phyloP scores from a whole-genome alignment of 306 rosid species.

The Luffa acutangula region DNA sequence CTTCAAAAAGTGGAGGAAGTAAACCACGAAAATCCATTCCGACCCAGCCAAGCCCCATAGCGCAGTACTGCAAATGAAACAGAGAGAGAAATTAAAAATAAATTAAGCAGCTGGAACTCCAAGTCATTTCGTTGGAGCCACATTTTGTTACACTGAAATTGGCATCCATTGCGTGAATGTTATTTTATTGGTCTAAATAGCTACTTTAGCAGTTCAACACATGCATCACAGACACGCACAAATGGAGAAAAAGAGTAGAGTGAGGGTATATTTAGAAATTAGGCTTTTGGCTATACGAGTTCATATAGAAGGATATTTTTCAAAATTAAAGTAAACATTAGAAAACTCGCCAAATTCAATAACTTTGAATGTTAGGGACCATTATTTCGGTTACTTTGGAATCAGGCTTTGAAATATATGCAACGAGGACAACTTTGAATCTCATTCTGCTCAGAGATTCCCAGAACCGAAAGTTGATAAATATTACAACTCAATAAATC shows the following conservation, averaged over 20 bases:
- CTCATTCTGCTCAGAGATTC: neutral
- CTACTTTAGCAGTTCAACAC: neutral
- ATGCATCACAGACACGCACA: neutral
- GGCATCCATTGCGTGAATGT: neutral
- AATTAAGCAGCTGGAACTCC: constrained; percentile 11
- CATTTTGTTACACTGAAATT: neutral
- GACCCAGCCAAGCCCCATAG: constrained; percentile 99
- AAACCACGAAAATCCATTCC: constrained; percentile 94
- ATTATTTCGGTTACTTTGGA: neutral
- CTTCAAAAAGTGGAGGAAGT: constrained; percentile 96
- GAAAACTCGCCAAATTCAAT: neutral
- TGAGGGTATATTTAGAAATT: neutral
- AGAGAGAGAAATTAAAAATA: constrained; percentile 15
- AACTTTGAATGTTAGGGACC: neutral
- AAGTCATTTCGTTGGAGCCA: neutral
- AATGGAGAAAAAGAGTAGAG: neutral
- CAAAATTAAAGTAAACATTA: constrained; percentile 1
- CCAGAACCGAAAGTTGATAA: neutral
- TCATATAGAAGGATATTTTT: constrained; percentile 11
- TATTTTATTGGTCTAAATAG: neutral
- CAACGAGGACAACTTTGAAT: neutral
- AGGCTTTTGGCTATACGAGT: neutral
- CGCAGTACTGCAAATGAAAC: constrained; percentile 70
- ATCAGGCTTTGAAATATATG: neutral
- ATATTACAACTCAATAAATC: neutral